A percentile compares a stretch with the other conserved stretches of the same genome.
These are phyloP conservation scores for Ceratocystis smalleyi DNA, from an alignment of 2,329 filamentous ascomycete genomes.

Conservation along the genomic window DNA sequence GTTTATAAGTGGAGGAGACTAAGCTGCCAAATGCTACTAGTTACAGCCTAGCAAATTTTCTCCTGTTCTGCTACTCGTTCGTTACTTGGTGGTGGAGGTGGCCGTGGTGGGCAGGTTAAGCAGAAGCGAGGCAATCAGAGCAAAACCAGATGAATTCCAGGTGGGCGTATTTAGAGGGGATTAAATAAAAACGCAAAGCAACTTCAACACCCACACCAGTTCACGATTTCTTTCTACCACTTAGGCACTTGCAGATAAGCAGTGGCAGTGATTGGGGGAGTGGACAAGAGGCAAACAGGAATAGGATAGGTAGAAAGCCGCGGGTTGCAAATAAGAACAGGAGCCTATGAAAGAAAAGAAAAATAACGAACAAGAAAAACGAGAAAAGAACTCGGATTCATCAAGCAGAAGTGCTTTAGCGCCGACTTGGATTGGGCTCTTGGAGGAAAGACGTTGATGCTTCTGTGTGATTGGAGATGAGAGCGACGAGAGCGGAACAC, in stretches of 20 bases:
- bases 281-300: background rate
- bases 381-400: background rate
- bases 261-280: background rate
- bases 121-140: background rate
- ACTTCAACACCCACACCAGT: background rate
- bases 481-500: background rate
- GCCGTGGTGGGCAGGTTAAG: background rate
- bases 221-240: background rate
- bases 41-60: background rate
- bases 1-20: background rate
- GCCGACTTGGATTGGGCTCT: background rate
- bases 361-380: background rate
- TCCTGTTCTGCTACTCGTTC: background rate
- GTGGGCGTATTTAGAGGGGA: too few species aligned
- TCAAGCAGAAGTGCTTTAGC: background rate
- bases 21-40: background rate
- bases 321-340: background rate
- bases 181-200: background rate
- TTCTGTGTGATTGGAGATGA: background rate
- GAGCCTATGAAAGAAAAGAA: background rate
- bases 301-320: background rate
- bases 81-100: background rate
- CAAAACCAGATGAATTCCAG: background rate
- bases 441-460: background rate
- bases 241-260: background rate